Base-by-base conservation (phyloP, 306 rosid genomes). In the Rosa rugosa region DNA sequence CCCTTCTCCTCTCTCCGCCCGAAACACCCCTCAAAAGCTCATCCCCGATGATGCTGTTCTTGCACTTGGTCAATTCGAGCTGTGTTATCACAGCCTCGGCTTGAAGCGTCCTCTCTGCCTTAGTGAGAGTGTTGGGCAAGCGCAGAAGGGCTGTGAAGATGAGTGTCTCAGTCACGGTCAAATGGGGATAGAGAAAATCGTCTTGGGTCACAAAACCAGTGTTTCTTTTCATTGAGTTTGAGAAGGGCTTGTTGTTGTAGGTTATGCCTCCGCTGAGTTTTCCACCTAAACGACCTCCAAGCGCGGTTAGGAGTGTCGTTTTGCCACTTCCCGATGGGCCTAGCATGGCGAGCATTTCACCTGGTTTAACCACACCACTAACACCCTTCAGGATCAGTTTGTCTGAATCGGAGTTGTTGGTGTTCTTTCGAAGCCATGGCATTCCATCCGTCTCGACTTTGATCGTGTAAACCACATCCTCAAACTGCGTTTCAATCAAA, bases 241-340 rank as follows among this genome's bases (percentile, higher is more conserved):
- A 79, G 76, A 91, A 90, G 0, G 91, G 72, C 14, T 83, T 66
- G 38, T 75, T 79, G 25, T 83, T 86, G 80, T 89, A 89, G 36
- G 87, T 73, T 64, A 89, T 79, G 68, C 45, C 54, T 64, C 92
- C 98, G 3, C 11, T 5, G 5, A 91, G 85, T 0, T 25, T 67
- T 3, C 90, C 88, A 6, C 87, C 83, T 11, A 88, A 85, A 10
- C 97, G 81, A 1, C 97, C 93, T 3, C 97, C 97, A 6, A 93
- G 31, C 3, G 97, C 93, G 5, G 93, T 88, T 2, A 93, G 77
- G 0, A 93, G 85, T 3, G 98, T 91, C 12, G 98, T 93, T 84
- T 93, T 93, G 65, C 98, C 98, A 25, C 95, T 89, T 16, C 98
- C 98, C 0, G 98, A 93, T 20, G 98, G 98, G 23, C 98, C 98